Base-by-base conservation (phyloP, 768 basidiomycete species). In the Boletus rubropictus region DNA sequence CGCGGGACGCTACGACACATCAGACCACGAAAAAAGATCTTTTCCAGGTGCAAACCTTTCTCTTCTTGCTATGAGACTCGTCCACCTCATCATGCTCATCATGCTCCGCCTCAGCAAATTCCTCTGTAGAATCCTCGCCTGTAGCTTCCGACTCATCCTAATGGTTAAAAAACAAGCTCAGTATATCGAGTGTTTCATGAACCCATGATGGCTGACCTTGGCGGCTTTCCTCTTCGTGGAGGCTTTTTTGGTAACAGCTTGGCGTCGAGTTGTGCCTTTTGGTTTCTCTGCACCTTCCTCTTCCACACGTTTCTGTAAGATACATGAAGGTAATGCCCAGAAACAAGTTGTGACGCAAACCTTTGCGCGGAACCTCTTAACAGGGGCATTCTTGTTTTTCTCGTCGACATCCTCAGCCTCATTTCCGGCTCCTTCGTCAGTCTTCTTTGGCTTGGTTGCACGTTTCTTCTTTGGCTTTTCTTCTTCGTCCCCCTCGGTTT, bases 41-140 rank as follows among this genome's bases (percentile, higher is more conserved):
- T 28, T 7, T 11, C 4, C 36, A 11, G 1, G 8, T 15, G 18
- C 68, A 18, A 56, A 81, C 85, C 80, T 87, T 85, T 68, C 84
- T 81, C 69, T 89, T 89, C 72, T 81, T 86, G 57, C 60, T 61
- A 9, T 47, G 46, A 17, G 62, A 64, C 54, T 62, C 62, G 8
- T 69, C 71, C 7, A 42, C 50, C 7, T 66, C 67, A 2, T 72
- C 71, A 10, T 78, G 76, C 12, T 73, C 76, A 1, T 74, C 75
- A 5, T 75, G 77, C 10, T 72, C 75, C n/a, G 72, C 66, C 1
- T 65, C 74, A 49, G 59, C 73, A 59, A 71, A 59, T 35, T 69
- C 75, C 5, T 69, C 74, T 9, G 55, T 66, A 41, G 75, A 75
- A 54, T 79, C 75, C 42, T 78, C 77, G 9, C 66, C 78, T 6